Evolutionary conservation across 148 eudicot species (phyloP), one percentile per base, ranked within the genome.

Genomic region (Nyssa sinensis): DNA sequence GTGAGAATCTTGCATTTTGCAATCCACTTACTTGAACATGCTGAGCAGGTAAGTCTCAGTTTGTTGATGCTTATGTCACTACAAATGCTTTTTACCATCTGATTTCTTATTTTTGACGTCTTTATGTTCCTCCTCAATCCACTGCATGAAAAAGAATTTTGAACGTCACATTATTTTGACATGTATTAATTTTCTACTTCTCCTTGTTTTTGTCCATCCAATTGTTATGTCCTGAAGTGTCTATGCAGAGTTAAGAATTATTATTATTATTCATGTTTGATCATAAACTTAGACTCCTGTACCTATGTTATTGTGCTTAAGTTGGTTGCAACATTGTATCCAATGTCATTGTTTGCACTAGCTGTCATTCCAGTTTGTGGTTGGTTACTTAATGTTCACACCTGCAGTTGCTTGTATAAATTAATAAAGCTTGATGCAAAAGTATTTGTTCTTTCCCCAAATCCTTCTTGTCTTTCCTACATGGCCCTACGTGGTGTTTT

Each of bases 1-100:
- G 77, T 93, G 72, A 88, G 91, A 81, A 74, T 96, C 74, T 87
- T 93, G 53, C 78, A 82, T 80, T 81, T 93, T 67, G 76, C 94
- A 44, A 41, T 90, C 64, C 88, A 82, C 75, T 82, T 96, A 71
- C 80, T 88, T 59, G 98, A 91, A 78, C 85, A 66, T 75, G 75
- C 74, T 33, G 79, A 84, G 74, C 86, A 84, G 91, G 99, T 92
- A 33, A 77, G 83, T 84, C 31, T 62, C 65, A 44, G 7, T 28
- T 59, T 49, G 12, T 35, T 39, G 8, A 23, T 30, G 23, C n/a
- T 74, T 67, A 41, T 58, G 47, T 65, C 64, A 35, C 53, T 4
- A 4, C 44, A 11, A 35, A 14, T 32, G 31, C 10, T 75, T 19
- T 30, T 37, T 63, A 14, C 39, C 4, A 32, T 4, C 32, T 64